A percentile compares a stretch with the other conserved stretches of the same genome.
phyloP scores from a whole-genome alignment of 805 yeast species.

The Clavispora phyllophila region DNA sequence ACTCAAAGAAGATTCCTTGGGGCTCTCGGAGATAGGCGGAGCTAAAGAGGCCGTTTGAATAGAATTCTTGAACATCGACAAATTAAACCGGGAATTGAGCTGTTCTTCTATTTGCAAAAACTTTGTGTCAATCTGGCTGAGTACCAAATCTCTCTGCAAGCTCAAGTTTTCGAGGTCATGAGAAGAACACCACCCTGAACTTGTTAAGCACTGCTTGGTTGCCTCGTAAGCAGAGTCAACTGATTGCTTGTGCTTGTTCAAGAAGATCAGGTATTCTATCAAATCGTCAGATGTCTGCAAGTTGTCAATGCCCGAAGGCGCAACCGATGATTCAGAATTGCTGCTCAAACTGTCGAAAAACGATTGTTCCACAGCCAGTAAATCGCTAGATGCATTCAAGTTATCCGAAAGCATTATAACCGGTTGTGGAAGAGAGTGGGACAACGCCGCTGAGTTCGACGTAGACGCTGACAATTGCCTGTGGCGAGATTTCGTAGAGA shows the following conservation, averaged over 20 bases:
- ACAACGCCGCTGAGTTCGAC: constrained; percentile 22
- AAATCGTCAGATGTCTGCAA: constrained; percentile 23
- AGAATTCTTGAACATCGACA: constrained; percentile 19
- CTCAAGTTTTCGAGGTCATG: constrained; percentile 35
- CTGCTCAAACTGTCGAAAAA: constrained; percentile 25
- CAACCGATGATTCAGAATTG: not conserved
- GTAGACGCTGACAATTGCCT: constrained; percentile 18
- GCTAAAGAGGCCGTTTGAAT: not conserved
- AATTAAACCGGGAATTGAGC: constrained; percentile 25
- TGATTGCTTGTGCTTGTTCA: constrained; percentile 29
- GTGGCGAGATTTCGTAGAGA: constrained; percentile 8
- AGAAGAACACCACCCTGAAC: constrained; percentile 40
- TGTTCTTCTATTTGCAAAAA: constrained; percentile 33
- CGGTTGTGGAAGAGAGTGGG: constrained; percentile 34
- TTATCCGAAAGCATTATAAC: constrained; percentile 36
- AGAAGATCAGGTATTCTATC: constrained; percentile 27
- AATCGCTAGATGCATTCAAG: constrained; percentile 21
- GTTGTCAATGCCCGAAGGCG: constrained; percentile 12
- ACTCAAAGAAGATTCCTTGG: constrained; percentile 15
- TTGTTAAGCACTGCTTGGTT: constrained; percentile 26
- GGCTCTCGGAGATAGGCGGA: not conserved
- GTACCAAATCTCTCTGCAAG: constrained; percentile 30
- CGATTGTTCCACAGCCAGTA: constrained; percentile 30
- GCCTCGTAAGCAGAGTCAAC: constrained; percentile 30
- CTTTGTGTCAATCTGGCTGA: constrained; percentile 35